Conservation (phyloP, 805 yeast genomes). For the Saccharomycopsis sp. region DNA sequence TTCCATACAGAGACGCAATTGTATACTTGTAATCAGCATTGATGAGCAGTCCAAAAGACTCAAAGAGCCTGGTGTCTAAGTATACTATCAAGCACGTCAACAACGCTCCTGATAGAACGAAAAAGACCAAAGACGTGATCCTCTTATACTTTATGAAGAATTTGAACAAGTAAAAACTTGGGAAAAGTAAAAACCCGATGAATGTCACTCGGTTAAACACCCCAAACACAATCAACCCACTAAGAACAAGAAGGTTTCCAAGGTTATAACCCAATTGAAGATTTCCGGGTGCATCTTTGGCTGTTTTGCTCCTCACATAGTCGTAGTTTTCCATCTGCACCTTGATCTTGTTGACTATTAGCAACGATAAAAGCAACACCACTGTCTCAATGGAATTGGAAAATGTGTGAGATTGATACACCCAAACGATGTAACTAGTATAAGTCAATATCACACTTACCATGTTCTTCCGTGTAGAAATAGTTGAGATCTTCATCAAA, state of each 20-base stretch:
- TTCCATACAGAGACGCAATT: slow-evolving; percentile 6
- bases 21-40: not conserved
- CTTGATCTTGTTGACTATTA: slow-evolving; percentile 65
- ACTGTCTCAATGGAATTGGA: slow-evolving; percentile 79
- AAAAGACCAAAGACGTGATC: slow-evolving; percentile 23
- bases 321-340: slow-evolving; percentile 19
- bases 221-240: slow-evolving; percentile 51
- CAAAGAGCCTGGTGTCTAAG: slow-evolving; percentile 43
- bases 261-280: not conserved
- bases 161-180: slow-evolving; percentile 41
- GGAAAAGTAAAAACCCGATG: slow-evolving; percentile 63
- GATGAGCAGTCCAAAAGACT: slow-evolving; percentile 2
- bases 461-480: slow-evolving; percentile 13
- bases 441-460: slow-evolving; percentile 39
- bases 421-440: slow-evolving; percentile 64
- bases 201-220: slow-evolving; percentile 82
- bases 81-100: slow-evolving; percentile 35
- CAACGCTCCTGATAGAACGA: slow-evolving; percentile 31
- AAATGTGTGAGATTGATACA: slow-evolving; percentile 79
- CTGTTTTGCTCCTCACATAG: not conserved
- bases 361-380: slow-evolving; percentile 38
- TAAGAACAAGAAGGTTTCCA: slow-evolving; percentile 22
- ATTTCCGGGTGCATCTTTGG: not conserved
- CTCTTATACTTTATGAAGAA: slow-evolving; percentile 35
- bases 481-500: slow-evolving; percentile 4